Conservation (phyloP, 1,284 basidiomycete genomes). For the Afroboletus lepidellus region DNA sequence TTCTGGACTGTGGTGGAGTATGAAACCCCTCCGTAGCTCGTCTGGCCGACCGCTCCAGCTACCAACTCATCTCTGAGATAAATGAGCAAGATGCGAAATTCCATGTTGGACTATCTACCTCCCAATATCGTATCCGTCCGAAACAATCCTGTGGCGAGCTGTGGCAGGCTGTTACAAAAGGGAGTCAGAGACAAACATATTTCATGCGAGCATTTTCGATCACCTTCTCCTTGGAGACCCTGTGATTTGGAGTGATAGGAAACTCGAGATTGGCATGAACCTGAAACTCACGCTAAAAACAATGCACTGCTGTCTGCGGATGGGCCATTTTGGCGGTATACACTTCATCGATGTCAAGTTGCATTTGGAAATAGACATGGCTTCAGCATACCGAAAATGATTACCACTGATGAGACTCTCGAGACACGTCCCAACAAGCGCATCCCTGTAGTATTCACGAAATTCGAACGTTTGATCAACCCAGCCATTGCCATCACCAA, state of each 20-base stretch:
- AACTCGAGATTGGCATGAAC: not conserved
- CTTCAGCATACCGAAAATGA: constrained; percentile 51
- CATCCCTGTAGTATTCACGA: constrained; percentile 54
- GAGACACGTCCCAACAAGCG: constrained; percentile 53
- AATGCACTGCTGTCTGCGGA: constrained; percentile 54
- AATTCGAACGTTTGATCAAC: constrained; percentile 51
- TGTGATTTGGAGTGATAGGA: constrained; percentile 21
- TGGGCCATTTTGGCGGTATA: constrained; percentile 58
- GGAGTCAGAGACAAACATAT: not conserved
- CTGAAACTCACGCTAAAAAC: constrained; percentile 57
- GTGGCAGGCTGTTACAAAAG: constrained; percentile 32
- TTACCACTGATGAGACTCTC: constrained; percentile 66
- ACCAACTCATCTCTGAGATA: constrained; percentile 44
- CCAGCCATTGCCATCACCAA: constrained; percentile 59
- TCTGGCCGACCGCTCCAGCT: constrained; percentile 43
- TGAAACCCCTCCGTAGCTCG: constrained; percentile 41
- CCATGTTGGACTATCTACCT: constrained; percentile 26
- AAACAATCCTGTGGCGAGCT: constrained; percentile 47
- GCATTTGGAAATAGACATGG: not conserved
- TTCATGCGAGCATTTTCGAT: not conserved
- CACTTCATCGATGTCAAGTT: constrained; percentile 30
- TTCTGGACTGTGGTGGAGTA: constrained; percentile 50
- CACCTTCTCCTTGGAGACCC: constrained; percentile 60
- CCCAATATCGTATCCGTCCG: constrained; percentile 56
- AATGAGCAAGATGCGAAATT: not conserved